Evolutionary conservation across 352 stramenopile species (phyloP).

Genomic region (Paralagenidium karlingii): DNA sequence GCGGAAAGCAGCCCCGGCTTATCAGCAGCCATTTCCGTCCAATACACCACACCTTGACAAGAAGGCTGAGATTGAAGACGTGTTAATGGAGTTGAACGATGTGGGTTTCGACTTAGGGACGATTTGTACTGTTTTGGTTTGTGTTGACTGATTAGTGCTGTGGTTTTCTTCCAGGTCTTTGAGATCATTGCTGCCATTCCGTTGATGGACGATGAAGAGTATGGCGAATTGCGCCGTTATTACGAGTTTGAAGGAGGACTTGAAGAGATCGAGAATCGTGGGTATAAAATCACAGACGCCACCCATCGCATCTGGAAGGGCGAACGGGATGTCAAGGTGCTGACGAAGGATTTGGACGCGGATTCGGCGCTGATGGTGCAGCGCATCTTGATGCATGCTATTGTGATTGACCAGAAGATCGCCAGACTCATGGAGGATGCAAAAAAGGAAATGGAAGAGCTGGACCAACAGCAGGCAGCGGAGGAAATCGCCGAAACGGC

Average conservation of each 20-base stretch:
- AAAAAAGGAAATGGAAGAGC: too few relatives aligned
- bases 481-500: too few relatives aligned
- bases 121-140: background rate
- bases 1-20: background rate
- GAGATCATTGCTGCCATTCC: slow-evolving; percentile 59
- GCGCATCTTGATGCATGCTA: slow-evolving; percentile 58
- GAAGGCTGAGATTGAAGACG: slow-evolving; percentile 20
- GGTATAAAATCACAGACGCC: slow-evolving; percentile 37
- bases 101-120: slow-evolving; percentile 5
- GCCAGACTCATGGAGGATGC: too few relatives aligned
- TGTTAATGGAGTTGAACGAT: slow-evolving; percentile 48
- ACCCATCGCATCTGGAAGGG: slow-evolving; percentile 51
- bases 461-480: too few relatives aligned
- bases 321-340: slow-evolving; percentile 39
- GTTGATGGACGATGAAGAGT: slow-evolving; percentile 52
- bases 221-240: slow-evolving; percentile 35
- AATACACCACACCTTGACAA: background rate
- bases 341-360: slow-evolving; percentile 27
- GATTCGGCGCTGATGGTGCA: slow-evolving; percentile 59
- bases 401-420: slow-evolving; percentile 50
- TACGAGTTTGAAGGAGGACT: slow-evolving; percentile 48
- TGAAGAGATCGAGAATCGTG: slow-evolving; percentile 41
- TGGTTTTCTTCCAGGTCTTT: slow-evolving; percentile 16
- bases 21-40: background rate
- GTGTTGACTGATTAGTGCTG: background rate